Conservation (phyloP, 495 filamentous ascomycete genomes). For the Pyrenula massariospora region DNA sequence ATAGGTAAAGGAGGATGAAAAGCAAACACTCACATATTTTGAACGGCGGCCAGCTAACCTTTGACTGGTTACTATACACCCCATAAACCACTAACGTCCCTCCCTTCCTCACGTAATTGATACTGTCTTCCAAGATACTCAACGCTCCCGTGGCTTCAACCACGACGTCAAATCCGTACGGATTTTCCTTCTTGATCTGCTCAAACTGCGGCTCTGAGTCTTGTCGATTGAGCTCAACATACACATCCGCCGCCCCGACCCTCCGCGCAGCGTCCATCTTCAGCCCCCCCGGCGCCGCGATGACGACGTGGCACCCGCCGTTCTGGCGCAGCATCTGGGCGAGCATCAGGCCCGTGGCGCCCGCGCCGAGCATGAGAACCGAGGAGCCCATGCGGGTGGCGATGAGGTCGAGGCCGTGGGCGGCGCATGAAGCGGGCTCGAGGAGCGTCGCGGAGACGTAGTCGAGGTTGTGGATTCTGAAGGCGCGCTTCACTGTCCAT, state of each 20-base stretch:
- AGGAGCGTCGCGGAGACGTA: conserved; percentile 63
- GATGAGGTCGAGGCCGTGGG: conserved; percentile 63
- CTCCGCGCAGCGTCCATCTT: conserved; percentile 62
- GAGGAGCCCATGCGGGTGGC: conserved; percentile 43
- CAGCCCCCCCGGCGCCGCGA: conserved; percentile 52
- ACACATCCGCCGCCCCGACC: conserved; percentile 54
- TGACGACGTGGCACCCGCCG: conserved; percentile 53
- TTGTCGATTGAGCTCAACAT: conserved; percentile 46
- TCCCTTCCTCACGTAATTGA: conserved; percentile 56
- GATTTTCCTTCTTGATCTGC: conserved; percentile 51
- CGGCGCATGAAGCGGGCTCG: conserved; percentile 61
- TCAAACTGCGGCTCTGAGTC: conserved; percentile 45
- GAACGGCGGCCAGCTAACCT: conserved; percentile 52
- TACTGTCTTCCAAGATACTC: conserved; percentile 56
- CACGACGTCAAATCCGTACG: conserved; percentile 63
- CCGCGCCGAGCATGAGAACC: conserved; percentile 34
- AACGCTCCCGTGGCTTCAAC: conserved; percentile 50
- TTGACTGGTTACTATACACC: conserved; percentile 48
- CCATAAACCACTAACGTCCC: conserved; percentile 61
- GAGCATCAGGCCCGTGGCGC: conserved; percentile 44
- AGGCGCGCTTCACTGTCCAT: conserved; percentile 48
- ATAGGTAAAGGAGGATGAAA: neutral
- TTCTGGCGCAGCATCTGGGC: conserved; percentile 52
- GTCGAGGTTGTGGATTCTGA: conserved; percentile 57
- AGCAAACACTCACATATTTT: conserved; percentile 41